phyloP scores from a whole-genome alignment of 2,329 filamentous ascomycete genomes.

The Fusarium siculi region DNA sequence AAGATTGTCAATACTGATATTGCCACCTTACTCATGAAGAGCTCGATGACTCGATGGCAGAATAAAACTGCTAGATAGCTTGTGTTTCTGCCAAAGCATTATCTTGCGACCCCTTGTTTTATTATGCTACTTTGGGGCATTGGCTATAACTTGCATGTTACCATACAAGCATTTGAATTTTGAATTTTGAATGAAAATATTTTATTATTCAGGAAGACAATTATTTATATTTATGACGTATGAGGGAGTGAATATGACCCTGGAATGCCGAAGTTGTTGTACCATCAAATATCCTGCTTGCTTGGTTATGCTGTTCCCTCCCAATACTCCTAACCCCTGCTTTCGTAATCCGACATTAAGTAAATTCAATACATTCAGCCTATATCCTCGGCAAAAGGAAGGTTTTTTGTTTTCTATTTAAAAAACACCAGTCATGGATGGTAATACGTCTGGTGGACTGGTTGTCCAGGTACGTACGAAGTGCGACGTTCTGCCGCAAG shows the following conservation, averaged over 20 bases:
- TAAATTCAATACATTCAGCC: slow-evolving; percentile 7
- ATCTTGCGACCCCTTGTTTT: not conserved
- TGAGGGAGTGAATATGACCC: slow-evolving; percentile 28
- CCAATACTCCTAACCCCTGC: slow-evolving; percentile 27
- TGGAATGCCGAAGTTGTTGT: slow-evolving; percentile 20
- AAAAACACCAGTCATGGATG: slow-evolving; percentile 30
- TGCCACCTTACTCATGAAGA: not conserved
- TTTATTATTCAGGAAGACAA: not conserved
- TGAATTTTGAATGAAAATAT: not conserved
- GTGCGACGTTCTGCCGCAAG: slow-evolving; percentile 35
- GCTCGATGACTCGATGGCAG: not conserved
- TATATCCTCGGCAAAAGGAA: not conserved
- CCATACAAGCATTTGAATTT: not conserved
- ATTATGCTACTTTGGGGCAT: not conserved
- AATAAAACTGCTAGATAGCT: not conserved
- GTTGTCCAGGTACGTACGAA: slow-evolving; percentile 13
- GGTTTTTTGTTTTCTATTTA: not conserved
- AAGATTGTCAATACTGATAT: not conserved
- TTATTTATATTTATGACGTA: slow-evolving; percentile 3
- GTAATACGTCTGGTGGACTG: slow-evolving; percentile 41
- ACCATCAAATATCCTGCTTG: slow-evolving; percentile 15
- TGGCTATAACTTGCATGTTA: not conserved
- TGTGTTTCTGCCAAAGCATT: not conserved
- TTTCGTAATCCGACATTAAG: slow-evolving; percentile 12
- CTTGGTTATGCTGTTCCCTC: not conserved